Evolutionary conservation across 73 alveolate species (phyloP), one percentile per base, ranked within the genome.

Genomic region (Paramecium sexaurelia): DNA sequence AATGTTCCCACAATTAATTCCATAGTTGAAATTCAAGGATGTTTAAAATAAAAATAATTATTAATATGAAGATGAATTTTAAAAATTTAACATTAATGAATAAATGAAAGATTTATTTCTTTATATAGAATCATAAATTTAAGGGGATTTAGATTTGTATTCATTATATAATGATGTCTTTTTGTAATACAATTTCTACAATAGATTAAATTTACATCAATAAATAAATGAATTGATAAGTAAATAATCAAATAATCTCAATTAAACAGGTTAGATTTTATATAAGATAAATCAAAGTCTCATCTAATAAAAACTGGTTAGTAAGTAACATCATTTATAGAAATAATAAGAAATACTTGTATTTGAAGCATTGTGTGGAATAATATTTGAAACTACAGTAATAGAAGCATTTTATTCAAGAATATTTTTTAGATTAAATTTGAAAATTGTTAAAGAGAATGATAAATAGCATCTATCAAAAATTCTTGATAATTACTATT

Each of bases 181-280:
- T 33, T 41, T 78, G 15, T 39, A 78, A 41, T 41, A 41, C 32
- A 78, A 45, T 45, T 39, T 26, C 22, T 78, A 41, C 55, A 78
- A 78, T 78, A 39, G 90, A 45, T 78, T 78, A 20, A 78, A 78
- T 43, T 45, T 78, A 78, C 90, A 78, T 22, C 26, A 78, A 78
- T 11, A 78, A 45, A 22, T 78, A 2, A 45, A 41, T 39, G 40
- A 78, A 3, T 22, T 78, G 27, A 40, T 78, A 17, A 41, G 19
- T 10, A 78, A 78, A 11, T 78, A 78, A 43, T 19, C 43, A 24
- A 40, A 5, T 4, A 71, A 71, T 71, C n/a, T 71, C 7, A 45
- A 40, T 40, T 41, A 78, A 78, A 78, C 90, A 37, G 90, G 75
- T 41, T 9, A 78, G 29, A 78, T 41, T 22, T 78, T 78, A 43